Conservation (phyloP, 1,284 basidiomycete species). For the Trametes hirsuta region DNA sequence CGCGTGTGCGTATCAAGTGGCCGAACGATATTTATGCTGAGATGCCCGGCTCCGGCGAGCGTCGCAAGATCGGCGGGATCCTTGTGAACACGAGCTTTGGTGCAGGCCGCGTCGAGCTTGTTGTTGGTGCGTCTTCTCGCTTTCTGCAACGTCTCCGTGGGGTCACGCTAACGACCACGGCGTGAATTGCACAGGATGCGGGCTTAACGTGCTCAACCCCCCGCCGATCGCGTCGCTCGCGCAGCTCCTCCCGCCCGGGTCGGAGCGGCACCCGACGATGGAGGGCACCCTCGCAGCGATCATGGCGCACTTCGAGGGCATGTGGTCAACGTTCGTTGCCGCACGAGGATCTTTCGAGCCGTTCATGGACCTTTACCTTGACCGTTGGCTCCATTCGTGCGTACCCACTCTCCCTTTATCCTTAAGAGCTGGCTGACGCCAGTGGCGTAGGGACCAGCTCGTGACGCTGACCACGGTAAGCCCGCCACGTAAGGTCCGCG, state of each 20-base stretch:
- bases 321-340: slow-evolving; percentile 77
- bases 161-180: background rate
- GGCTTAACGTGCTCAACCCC: slow-evolving; percentile 86
- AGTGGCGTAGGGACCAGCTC: slow-evolving; percentile 71
- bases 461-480: slow-evolving; percentile 80
- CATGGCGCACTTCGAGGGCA: slow-evolving; percentile 76
- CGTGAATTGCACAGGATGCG: slow-evolving; percentile 66
- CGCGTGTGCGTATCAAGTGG: slow-evolving; percentile 88
- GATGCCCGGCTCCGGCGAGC: slow-evolving; percentile 46
- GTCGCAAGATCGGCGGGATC: slow-evolving; percentile 87
- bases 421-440: background rate
- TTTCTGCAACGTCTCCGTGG: background rate
- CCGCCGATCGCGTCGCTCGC: slow-evolving; percentile 85
- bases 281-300: slow-evolving; percentile 81
- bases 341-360: slow-evolving; percentile 72
- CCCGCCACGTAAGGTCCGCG: slow-evolving; percentile 74
- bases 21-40: slow-evolving; percentile 94
- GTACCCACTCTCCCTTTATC: slow-evolving; percentile 36
- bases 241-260: slow-evolving; percentile 57
- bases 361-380: slow-evolving; percentile 80
- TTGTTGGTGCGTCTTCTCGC: slow-evolving; percentile 67
- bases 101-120: slow-evolving; percentile 72
- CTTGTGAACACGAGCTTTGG: slow-evolving; percentile 89
- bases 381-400: slow-evolving; percentile 89
- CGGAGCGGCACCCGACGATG: slow-evolving; percentile 52